Percentiles rank a stretch among this genome's conserved stretches.
phyloP scores from a whole-genome alignment of 305 asterid species.

The Ilex paraguariensis region DNA sequence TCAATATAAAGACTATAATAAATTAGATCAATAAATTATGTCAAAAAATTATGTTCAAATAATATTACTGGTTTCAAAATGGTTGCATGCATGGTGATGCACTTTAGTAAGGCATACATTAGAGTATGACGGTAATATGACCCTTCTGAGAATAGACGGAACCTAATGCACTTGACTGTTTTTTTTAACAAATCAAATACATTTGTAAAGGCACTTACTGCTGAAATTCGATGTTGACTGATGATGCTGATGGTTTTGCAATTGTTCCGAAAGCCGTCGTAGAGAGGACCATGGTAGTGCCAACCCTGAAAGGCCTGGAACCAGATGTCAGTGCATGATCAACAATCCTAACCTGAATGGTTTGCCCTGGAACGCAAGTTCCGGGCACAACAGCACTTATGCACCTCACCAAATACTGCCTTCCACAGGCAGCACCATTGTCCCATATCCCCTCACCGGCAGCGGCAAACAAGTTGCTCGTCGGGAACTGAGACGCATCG shows the following conservation, averaged over 20 bases:
- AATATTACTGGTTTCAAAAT: no score
- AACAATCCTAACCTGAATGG: slow-evolving; percentile 48
- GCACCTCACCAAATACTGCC: slow-evolving; percentile 65
- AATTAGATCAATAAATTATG: no score
- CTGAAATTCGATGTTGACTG: slow-evolving; percentile 46
- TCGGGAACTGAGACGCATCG: slow-evolving; percentile 47
- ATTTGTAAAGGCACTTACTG: slow-evolving; percentile 39
- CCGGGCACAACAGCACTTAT: slow-evolving; percentile 36
- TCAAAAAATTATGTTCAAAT: no score
- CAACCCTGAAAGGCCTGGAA: slow-evolving; percentile 37
- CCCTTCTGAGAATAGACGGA: no score
- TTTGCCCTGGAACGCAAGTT: slow-evolving; percentile 39
- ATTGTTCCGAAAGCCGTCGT: slow-evolving; percentile 41
- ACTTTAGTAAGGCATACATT: no score
- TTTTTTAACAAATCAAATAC: not conserved
- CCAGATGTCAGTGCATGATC: slow-evolving; percentile 53
- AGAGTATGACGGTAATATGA: no score
- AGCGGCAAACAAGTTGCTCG: slow-evolving; percentile 63
- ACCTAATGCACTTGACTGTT: no score
- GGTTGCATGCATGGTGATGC: no score
- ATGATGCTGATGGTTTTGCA: slow-evolving; percentile 24
- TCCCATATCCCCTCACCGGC: slow-evolving; percentile 92
- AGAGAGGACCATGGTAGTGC: slow-evolving; percentile 52
- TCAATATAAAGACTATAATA: no score
- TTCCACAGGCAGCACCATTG: slow-evolving; percentile 80